Evolutionary conservation across 768 basidiomycete genomes (phyloP), one percentile per base, ranked within the genome.

Genomic region (Steccherinum ochraceum): DNA sequence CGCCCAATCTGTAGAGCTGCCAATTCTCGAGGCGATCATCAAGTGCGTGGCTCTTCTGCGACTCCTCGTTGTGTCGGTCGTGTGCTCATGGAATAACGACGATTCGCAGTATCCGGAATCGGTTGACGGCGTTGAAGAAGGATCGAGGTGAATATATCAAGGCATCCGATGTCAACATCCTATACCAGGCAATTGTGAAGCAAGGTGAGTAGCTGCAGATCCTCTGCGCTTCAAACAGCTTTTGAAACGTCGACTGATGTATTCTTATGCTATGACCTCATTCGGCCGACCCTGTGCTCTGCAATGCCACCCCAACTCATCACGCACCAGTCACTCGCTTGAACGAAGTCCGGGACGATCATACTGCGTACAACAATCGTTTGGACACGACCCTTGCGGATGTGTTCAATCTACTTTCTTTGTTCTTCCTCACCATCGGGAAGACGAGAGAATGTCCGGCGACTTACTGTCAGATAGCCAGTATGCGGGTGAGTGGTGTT

Each of bases 341-440:
- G 45, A 97, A 96, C 69, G 86, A 90, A 57, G 84, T 96, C 46
- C 83, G 95, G 55, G 89, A 87, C 62, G 86, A 86, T 57, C 78
- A 73, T 54, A 79, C 80, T 19, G 72, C 79, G 7, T 81, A 83
- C 70, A 88, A 84, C 62, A 99, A 98, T 68, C 77, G 96, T 46
- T 77, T 99, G 42, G 96, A 99, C 71, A 94, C 92, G 4, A 89
- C 93, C 3, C 82, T 99, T 43, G 85, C 91, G 24, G 96, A 99
- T 69, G 95, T 98, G 30, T 98, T 98, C 72, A 86, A 81, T 62
- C 78, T 99, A 45, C 80, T 99, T 41, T 95, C 93, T 12, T 79
- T 99, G 57, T 97, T 96, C 78, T 99, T 93, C 75, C 83, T 99
- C 60, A 96, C 94, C 30, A 93, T 99, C 55, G 96, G 96, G 40